phyloP scores from a whole-genome alignment of 1,139 yeast species.

The Suhomyces maxii region DNA sequence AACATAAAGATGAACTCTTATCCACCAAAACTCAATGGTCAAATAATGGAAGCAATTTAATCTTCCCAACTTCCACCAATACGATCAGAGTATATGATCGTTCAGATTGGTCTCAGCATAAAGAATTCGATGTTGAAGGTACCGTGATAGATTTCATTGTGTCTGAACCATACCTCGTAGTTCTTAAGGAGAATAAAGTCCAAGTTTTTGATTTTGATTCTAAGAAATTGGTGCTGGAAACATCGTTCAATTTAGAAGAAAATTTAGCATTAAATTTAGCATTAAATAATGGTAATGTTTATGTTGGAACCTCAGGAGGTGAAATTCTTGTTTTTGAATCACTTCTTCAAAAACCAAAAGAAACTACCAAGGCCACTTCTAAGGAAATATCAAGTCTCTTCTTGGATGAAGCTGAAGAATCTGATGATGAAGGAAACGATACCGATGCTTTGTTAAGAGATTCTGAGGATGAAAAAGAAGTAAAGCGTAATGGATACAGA shows the following conservation, averaged over 20 bases:
- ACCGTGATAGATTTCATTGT: conserved; percentile 52
- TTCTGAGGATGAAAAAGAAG: conserved; percentile 17
- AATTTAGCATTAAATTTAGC: conserved; percentile 21
- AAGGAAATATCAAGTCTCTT: conserved; percentile 21
- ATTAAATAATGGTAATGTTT: conserved; percentile 28
- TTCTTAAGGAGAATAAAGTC: conserved; percentile 45
- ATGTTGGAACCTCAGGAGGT: conserved; percentile 59
- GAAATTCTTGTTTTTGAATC: conserved; percentile 41
- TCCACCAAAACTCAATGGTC: conserved; percentile 39
- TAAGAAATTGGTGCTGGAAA: conserved; percentile 24
- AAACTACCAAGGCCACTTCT: background rate
- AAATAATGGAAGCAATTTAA: conserved; percentile 57
- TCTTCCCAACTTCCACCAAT: conserved; percentile 50
- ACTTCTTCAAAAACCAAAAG: conserved; percentile 16
- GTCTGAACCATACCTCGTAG: conserved; percentile 39
- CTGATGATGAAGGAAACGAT: conserved; percentile 25
- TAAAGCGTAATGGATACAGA: conserved; percentile 13
- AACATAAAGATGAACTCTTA: conserved; percentile 41
- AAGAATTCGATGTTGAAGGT: conserved; percentile 10
- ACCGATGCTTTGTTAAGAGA: conserved; percentile 23
- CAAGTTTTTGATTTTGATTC: conserved; percentile 53
- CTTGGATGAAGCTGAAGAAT: conserved; percentile 32
- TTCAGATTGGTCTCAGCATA: conserved; percentile 26
- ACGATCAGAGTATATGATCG: conserved; percentile 40
- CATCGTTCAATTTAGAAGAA: conserved; percentile 13